Evolutionary conservation across 1,284 basidiomycete genomes (phyloP).

Genomic region (Leccinum huronense): DNA sequence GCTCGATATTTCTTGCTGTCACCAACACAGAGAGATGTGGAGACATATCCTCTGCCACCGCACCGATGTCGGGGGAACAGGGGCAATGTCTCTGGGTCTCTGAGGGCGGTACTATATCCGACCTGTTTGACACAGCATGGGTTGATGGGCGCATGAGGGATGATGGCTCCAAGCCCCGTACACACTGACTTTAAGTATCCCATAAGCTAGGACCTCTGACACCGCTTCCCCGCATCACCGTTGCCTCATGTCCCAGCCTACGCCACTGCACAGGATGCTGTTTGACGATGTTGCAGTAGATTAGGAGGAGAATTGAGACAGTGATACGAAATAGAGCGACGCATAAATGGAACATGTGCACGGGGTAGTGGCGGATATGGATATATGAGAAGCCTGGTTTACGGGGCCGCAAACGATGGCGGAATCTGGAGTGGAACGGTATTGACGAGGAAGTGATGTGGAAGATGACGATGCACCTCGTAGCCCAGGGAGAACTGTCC

Average conservation of each 20-base stretch:
- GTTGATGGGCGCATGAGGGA: background rate
- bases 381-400: background rate
- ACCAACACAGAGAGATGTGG: background rate
- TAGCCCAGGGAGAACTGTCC: background rate
- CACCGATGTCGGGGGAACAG: background rate
- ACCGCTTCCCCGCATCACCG: background rate
- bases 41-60: background rate
- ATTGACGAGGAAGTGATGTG: background rate
- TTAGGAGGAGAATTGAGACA: background rate
- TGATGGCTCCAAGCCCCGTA: too few relatives aligned
- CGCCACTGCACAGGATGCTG: background rate
- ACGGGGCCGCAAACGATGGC: background rate
- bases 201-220: background rate
- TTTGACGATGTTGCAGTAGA: background rate
- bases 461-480: background rate
- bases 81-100: background rate
- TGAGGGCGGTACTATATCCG: background rate
- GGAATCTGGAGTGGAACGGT: background rate
- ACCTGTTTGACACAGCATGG: background rate
- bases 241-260: background rate
- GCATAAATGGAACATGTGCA: background rate
- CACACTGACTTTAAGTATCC: background rate
- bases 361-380: background rate
- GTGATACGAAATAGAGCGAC: background rate
- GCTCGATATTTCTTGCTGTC: constrained; percentile 71